Base-by-base conservation (phyloP, 768 basidiomycete genomes). In the Xerocomus spinulosus region DNA sequence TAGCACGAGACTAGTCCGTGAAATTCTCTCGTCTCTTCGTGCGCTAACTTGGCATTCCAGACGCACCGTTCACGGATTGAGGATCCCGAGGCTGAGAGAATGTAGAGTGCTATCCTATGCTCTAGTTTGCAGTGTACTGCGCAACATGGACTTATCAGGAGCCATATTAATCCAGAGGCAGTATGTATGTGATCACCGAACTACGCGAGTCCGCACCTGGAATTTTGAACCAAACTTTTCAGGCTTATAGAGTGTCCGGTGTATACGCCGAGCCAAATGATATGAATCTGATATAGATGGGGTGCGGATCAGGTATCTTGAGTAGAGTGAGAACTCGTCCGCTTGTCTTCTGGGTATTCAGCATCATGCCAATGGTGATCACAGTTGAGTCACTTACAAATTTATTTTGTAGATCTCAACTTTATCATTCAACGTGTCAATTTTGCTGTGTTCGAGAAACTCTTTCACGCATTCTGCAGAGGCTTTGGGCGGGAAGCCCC, bases 211-310 rank as follows among this genome's bases (percentile, higher is more conserved):
- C 29, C 69, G 71, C 47, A 83, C 57, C 21, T 60, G 64, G 57
- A 72, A 79, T 52, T 67, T 70, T 35, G 65, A 62, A 15, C 68
- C 68, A 49, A 68, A 66, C 2, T 41, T 40, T 15, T 65, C 70
- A 23, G 68, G 68, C 9, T 65, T 64, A 49, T 69, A 79, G 29
- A 68, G 66, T 1, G 77, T 81, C 72, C 80, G 75, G 61, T 92
- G 85, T 37, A 83, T 50, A 30, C 70, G 63, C 42, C 84, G 79
- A 17, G 81, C 82, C 21, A 90, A 66, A 44, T 78, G 78, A 55
- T 86, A 79, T 1, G 89, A 89, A 57, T 90, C 85, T 9, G 84
- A 73, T 15, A 73, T 67, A 0, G 80, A 79, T 3, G 67, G 62
- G 44, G 85, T 64, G 28, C 78, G 79, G 23, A 90, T 70, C 9